Evolutionary conservation across 2,329 filamentous ascomycete species (phyloP).

Genomic region (Orbilia brochopaga): DNA sequence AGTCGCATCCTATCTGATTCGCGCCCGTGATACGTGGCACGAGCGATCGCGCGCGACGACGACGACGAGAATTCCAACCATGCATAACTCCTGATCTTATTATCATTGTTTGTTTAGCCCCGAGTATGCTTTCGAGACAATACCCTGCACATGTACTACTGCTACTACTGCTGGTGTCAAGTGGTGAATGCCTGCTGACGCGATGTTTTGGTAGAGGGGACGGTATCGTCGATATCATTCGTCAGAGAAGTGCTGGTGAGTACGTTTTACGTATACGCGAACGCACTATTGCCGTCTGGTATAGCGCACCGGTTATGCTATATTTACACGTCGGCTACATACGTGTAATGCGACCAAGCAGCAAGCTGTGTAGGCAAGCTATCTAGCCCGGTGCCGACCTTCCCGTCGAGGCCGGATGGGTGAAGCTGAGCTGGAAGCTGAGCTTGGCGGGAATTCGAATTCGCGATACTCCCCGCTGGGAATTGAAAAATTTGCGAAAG

Average conservation of each 20-base stretch:
- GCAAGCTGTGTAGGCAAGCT: too few relatives aligned
- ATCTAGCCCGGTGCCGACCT: too few relatives aligned
- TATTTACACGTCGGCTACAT: too few relatives aligned
- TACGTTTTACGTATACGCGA: constrained; percentile 49
- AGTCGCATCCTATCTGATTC: background rate
- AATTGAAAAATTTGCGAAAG: too few relatives aligned
- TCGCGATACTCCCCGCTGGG: too few relatives aligned
- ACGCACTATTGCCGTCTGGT: too few relatives aligned
- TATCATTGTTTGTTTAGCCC: background rate
- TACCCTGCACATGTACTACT: background rate
- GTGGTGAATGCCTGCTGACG: constrained; percentile 7
- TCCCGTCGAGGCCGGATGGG: too few relatives aligned
- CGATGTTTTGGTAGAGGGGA: constrained; percentile 68
- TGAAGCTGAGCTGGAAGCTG: too few relatives aligned
- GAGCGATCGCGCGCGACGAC: constrained; percentile 1
- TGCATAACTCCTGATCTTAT: background rate
- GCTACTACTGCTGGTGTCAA: too few relatives aligned
- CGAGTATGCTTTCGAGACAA: background rate
- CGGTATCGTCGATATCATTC: constrained; percentile 81
- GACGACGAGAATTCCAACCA: background rate
- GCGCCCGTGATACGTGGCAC: constrained; percentile 17
- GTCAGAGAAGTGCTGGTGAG: constrained; percentile 83
- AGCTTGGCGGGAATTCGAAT: too few relatives aligned
- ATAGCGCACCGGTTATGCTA: too few relatives aligned
- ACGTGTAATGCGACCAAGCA: too few relatives aligned